phyloP scores from a whole-genome alignment of 2,329 filamentous ascomycete species.

The Exophiala lecanii-corni region DNA sequence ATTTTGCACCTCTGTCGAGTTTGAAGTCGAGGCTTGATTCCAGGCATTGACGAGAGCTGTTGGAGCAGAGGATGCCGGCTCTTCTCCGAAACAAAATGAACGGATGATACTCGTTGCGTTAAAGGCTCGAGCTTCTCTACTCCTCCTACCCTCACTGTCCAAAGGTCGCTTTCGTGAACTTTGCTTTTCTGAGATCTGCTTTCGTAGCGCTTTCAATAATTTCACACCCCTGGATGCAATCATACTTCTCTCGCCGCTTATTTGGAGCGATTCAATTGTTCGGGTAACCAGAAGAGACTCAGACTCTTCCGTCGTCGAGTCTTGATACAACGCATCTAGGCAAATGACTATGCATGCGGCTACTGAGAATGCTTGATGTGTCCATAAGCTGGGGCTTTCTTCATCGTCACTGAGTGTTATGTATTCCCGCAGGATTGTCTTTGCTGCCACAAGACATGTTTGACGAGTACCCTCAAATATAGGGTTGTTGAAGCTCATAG shows the following conservation, averaged over 20 bases:
- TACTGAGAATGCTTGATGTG: conserved; percentile 37
- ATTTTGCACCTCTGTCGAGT: no score
- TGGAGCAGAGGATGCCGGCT: no score
- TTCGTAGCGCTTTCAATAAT: conserved; percentile 15
- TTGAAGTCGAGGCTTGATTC: no score
- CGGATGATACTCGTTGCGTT: conserved; percentile 12
- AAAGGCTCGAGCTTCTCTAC: conserved; percentile 1
- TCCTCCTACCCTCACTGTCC: no score
- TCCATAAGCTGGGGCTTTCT: conserved; percentile 39
- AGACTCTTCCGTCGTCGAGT: conserved; percentile 12
- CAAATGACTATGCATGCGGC: conserved; percentile 36
- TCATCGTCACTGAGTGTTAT: conserved; percentile 32
- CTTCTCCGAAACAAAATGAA: no score
- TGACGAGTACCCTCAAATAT: conserved; percentile 39
- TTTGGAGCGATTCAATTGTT: conserved; percentile 10
- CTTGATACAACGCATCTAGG: conserved; percentile 35
- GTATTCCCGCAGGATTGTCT: conserved; percentile 39
- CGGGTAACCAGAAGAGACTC: conserved; percentile 12
- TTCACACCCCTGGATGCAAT: conserved; percentile 19
- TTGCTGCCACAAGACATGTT: conserved; percentile 39
- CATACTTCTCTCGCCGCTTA: conserved; percentile 17
- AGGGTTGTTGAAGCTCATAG: conserved; percentile 38
- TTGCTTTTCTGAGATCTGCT: conserved; percentile 6
- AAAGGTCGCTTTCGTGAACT: conserved; percentile 7
- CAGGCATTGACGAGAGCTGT: no score